Evolutionary conservation across 225 moss, liverwort and hornwort genomes (phyloP).

Genomic region (Thuidium tamariscinum): DNA sequence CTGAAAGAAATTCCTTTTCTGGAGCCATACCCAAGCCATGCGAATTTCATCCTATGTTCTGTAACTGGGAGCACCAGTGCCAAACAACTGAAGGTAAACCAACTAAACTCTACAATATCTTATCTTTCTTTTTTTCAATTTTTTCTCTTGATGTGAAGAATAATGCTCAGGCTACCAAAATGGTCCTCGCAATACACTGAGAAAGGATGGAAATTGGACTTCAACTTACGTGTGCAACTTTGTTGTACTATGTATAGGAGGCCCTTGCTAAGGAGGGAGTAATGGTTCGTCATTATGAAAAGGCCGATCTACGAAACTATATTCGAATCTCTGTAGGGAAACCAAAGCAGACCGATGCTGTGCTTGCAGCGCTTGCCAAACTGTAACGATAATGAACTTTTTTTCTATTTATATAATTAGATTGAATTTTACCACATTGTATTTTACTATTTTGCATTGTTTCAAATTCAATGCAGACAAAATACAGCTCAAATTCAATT

Average conservation of each 20-base stretch:
- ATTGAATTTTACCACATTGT: neutral
- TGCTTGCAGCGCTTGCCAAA: constrained; percentile 48
- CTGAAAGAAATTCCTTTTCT: constrained; percentile 72
- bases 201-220: neutral
- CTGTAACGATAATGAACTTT: neutral
- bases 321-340: constrained; percentile 92
- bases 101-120: neutral
- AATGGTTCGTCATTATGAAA: constrained; percentile 96
- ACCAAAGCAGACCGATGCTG: constrained; percentile 76
- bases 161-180: neutral
- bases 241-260: constrained; percentile 13
- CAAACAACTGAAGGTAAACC: constrained; percentile 72
- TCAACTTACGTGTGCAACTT: neutral
- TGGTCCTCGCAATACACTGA: neutral
- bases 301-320: constrained; percentile 73
- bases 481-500: neutral
- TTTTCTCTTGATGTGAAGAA: neutral
- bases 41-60: constrained; percentile 83
- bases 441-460: neutral
- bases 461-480: neutral
- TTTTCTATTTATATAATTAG: neutral
- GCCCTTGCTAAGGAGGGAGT: constrained; percentile 73
- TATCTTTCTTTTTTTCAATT: neutral
- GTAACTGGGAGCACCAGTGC: constrained; percentile 55
- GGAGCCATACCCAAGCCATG: constrained; percentile 71